Conservation (phyloP, 495 filamentous ascomycete genomes). For the Penicilliopsis zonata region DNA sequence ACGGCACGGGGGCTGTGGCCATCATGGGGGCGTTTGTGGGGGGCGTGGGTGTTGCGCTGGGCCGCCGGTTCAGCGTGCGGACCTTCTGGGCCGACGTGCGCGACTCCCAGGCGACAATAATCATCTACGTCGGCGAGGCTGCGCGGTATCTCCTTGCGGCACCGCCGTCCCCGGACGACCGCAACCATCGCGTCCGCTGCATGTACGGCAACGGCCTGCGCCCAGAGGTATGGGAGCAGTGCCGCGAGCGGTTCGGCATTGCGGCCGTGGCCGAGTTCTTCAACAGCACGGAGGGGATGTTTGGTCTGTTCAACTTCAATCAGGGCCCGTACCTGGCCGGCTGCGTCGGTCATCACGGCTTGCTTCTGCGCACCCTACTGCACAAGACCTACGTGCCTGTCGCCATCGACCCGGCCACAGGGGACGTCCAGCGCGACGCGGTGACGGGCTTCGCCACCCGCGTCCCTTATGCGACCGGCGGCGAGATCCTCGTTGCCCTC, state of each 20-base stretch:
- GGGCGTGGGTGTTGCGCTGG: constrained; percentile 54
- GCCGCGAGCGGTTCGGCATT: constrained; percentile 52
- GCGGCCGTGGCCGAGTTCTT: constrained; percentile 51
- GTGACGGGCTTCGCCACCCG: constrained; percentile 55
- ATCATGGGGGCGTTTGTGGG: constrained; percentile 40
- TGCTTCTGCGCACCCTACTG: constrained; percentile 36
- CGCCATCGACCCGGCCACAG: constrained; percentile 53
- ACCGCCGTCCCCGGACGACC: constrained; percentile 51
- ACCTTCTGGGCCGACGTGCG: constrained; percentile 67
- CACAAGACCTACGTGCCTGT: constrained; percentile 51
- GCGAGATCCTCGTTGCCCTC: constrained; percentile 63
- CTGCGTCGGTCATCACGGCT: constrained; percentile 63
- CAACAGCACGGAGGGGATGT: constrained; percentile 53
- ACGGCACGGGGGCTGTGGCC: constrained; percentile 56
- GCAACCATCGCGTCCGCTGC: constrained; percentile 48
- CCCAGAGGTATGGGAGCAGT: constrained; percentile 64
- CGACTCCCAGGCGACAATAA: constrained; percentile 53
- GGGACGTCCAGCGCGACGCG: constrained; percentile 48
- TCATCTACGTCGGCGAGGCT: constrained; percentile 78
- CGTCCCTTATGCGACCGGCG: constrained; percentile 52
- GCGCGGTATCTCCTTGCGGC: constrained; percentile 63
- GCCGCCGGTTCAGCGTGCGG: constrained; percentile 55
- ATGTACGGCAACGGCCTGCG: constrained; percentile 72
- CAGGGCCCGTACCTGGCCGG: constrained; percentile 46
- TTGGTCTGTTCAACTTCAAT: constrained; percentile 45